Conservation (phyloP, 75 land plant genomes). For the Azolla pinnata region DNA sequence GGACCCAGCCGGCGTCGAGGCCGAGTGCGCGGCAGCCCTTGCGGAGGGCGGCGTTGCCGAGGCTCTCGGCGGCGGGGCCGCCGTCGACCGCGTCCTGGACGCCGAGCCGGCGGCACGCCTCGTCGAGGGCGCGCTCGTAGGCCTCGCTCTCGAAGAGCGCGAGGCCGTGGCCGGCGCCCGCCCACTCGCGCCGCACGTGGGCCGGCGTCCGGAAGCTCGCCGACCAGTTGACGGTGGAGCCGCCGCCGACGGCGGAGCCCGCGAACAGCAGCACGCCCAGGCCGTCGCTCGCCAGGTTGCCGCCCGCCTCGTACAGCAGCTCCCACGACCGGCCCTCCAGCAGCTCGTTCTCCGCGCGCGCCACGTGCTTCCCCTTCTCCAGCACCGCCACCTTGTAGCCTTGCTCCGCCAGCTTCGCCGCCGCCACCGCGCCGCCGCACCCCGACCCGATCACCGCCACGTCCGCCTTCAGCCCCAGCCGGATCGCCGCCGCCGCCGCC, state of each 20-base stretch:
- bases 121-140: constrained; percentile 47
- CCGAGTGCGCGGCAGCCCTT: constrained; percentile 58
- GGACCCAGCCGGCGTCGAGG: constrained; percentile 30
- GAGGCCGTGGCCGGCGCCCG: constrained; percentile 16
- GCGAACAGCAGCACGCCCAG: constrained; percentile 37
- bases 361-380: constrained; percentile 69
- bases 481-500: background rate
- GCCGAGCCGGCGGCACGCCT: constrained; percentile 46
- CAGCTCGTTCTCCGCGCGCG: constrained; percentile 37
- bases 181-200: constrained; percentile 57
- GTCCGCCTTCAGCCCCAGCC: constrained; percentile 52
- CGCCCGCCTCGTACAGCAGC: constrained; percentile 54
- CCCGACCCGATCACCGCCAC: constrained; percentile 83
- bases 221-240: constrained; percentile 73
- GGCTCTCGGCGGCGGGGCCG: constrained; percentile 35
- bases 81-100: constrained; percentile 34
- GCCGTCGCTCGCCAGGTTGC: constrained; percentile 45
- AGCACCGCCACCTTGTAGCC: constrained; percentile 76
- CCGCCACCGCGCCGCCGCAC: constrained; percentile 52
- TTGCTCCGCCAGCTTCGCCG: constrained; percentile 40
- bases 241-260: constrained; percentile 80
- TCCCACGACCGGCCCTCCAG: constrained; percentile 60
- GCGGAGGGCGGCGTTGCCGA: constrained; percentile 48
- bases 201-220: constrained; percentile 57
- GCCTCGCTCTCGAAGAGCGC: constrained; percentile 28